These are phyloP conservation scores for Pseudogymnoascus sp. DNA, from an alignment of 2,329 filamentous ascomycete genomes.

Conservation along the genomic window DNA sequence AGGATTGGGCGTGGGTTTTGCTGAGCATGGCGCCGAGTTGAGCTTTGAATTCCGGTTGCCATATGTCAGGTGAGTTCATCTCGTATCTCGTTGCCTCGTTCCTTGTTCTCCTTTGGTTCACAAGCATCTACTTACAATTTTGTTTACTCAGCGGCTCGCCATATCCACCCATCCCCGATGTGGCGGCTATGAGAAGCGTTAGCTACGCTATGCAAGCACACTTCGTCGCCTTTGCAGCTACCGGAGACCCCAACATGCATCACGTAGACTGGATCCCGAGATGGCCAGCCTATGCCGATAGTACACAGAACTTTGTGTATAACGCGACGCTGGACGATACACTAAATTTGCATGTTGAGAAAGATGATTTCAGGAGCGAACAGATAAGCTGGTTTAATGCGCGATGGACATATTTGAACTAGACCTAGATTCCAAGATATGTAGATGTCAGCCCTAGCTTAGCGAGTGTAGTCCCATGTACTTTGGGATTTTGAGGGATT, in stretches of 20 bases:
- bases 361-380: constrained; percentile 5
- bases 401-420: constrained; percentile 35
- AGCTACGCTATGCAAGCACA: constrained; percentile 13
- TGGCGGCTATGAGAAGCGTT: constrained; percentile 10
- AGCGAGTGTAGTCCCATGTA: neutral
- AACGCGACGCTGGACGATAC: constrained; percentile 8
- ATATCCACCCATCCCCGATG: constrained; percentile 9
- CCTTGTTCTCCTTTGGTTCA: neutral
- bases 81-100: neutral
- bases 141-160: neutral
- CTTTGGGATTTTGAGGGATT: neutral
- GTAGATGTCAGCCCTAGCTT: neutral
- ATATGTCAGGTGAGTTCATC: constrained; percentile 6
- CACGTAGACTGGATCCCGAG: neutral
- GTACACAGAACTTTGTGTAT: constrained; percentile 6
- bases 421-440: neutral
- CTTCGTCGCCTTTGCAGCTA: constrained; percentile 9
- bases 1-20: constrained; percentile 12
- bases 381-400: constrained; percentile 28
- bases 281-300: neutral
- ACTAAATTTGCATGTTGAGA: constrained; percentile 9
- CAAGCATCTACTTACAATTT: neutral
- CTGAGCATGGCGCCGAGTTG: constrained; percentile 11
- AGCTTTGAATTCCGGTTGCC: constrained; percentile 9
- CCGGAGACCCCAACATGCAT: constrained; percentile 9